Evolutionary conservation across 2,329 filamentous ascomycete genomes (phyloP), one percentile per base, ranked within the genome.

Genomic region (Allantophomopsis cytisporea): DNA sequence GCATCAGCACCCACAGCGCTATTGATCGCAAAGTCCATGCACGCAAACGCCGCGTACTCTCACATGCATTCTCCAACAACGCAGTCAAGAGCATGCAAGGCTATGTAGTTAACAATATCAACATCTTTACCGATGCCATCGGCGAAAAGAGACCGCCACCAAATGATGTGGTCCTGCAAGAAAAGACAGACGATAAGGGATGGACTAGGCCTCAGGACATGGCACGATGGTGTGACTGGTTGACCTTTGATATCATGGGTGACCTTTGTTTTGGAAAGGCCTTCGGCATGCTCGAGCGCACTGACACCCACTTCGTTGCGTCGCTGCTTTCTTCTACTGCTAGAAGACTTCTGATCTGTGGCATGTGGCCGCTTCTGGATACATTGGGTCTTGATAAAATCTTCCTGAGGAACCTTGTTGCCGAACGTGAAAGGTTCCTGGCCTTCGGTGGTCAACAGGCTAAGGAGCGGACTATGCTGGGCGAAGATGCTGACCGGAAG

Each of bases 1-100:
- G 75, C 1, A 72, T 76, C 49, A 84, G 83, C 60, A 83, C 80
- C 2, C 80, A 84, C 61, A 83, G 81, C 59, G 69, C 68, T 2
- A 79, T 82, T 39, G 76, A 83, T 53, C 82, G 80, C 60, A 60
- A 66, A 0, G 61, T 74, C 33, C 81, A 86, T 54, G 78, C 78
- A 21, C 74, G 80, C 39, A 84, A 85, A 65, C 66, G 80, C 31
- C 68, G 53, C 20, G 51, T 56, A 2, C 62, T 86, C 30, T 76
- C 75, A n/a, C 77, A 83, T 48, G 80, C 76, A 23, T 85, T 86
- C 55, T 53, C 50, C 2, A 53, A 55, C 12, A 42, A 15, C 3
- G 52, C 53, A 1, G 45, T 56, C 5, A 55, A 54, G 38, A 43
- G 39, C 8, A 55, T 55, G 50, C 53, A 55, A 33, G 51, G 50